Percentiles rank a stretch among this genome's conserved stretches.
These are phyloP conservation scores for Penicillium antarcticum DNA, from an alignment of 495 filamentous ascomycete genomes.

Conservation along the genomic window DNA sequence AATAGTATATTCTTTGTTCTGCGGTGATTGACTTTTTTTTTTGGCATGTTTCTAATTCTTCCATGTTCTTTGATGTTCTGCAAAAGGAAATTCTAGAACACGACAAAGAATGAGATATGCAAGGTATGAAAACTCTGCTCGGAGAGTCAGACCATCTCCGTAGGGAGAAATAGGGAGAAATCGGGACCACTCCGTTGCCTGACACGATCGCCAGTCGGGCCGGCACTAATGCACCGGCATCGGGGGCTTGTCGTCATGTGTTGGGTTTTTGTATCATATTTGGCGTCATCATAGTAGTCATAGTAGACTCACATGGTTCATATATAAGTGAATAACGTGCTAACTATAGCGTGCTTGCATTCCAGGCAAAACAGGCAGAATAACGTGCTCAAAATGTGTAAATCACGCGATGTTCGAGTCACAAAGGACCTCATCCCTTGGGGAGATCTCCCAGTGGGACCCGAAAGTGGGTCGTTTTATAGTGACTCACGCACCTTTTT, in stretches of 20 bases:
- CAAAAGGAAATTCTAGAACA: too few relatives aligned
- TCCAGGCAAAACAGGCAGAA: background rate
- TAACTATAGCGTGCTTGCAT: too few relatives aligned
- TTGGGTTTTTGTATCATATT: too few relatives aligned
- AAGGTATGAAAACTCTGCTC: background rate
- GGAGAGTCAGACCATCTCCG: slow-evolving; percentile 10
- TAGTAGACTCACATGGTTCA: too few relatives aligned
- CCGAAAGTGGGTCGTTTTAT: slow-evolving; percentile 15
- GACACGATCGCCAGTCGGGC: slow-evolving; percentile 23
- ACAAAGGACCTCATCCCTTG: too few relatives aligned
- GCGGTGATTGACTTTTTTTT: background rate
- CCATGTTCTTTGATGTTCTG: too few relatives aligned
- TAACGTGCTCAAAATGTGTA: slow-evolving; percentile 7
- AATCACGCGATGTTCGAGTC: slow-evolving; percentile 7
- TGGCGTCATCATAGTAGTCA: background rate
- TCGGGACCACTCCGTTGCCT: slow-evolving; percentile 14
- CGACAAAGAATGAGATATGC: too few relatives aligned
- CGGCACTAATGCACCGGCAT: slow-evolving; percentile 18
- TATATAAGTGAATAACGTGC: too few relatives aligned
- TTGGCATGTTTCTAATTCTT: too few relatives aligned
- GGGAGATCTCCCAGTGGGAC: too few relatives aligned
- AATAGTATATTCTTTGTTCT: background rate
- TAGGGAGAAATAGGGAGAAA: slow-evolving; percentile 1
- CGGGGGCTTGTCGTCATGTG: background rate
- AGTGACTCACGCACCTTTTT: slow-evolving; percentile 18